Evolutionary conservation across 2,329 filamentous ascomycete genomes (phyloP).

Genomic region (Apiospora saccharicola): DNA sequence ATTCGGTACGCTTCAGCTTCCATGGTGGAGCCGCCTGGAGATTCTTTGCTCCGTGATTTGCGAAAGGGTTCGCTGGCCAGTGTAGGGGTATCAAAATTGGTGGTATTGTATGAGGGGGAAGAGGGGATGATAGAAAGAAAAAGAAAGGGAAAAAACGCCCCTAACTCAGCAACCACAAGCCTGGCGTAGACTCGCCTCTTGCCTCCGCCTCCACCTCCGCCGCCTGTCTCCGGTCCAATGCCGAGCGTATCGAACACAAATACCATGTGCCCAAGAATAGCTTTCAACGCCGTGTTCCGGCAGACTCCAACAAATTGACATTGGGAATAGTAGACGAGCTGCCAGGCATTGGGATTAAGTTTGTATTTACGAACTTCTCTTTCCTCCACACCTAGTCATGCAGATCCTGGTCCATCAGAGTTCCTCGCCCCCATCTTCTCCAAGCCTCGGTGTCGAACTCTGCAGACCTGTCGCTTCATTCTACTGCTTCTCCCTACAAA

Average conservation of each 20-base stretch:
- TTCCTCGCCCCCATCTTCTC: background rate
- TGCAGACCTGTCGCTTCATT: background rate
- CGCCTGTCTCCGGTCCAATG: background rate
- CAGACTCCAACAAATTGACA: background rate
- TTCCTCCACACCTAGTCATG: background rate
- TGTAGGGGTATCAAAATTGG: background rate
- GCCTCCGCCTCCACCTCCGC: background rate
- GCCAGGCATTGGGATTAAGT: conserved; percentile 4
- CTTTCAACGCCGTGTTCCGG: background rate
- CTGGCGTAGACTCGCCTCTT: background rate
- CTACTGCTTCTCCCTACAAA: background rate
- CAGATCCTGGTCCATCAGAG: background rate
- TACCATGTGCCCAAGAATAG: background rate
- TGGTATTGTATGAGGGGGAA: background rate
- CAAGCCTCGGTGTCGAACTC: background rate
- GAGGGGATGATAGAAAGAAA: background rate
- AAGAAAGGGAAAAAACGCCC: background rate
- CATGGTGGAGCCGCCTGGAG: conserved; percentile 2
- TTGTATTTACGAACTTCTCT: conserved; percentile 14
- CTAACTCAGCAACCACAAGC: background rate
- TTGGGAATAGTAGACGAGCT: background rate
- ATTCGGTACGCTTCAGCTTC: background rate
- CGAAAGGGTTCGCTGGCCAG: background rate
- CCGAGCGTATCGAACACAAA: background rate
- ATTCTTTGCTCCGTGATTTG: conserved; percentile 6